A percentile compares a stretch with the other conserved stretches of the same genome.
Conservation (phyloP, 164 flowering plant species). For the Vitis cinerea region DNA sequence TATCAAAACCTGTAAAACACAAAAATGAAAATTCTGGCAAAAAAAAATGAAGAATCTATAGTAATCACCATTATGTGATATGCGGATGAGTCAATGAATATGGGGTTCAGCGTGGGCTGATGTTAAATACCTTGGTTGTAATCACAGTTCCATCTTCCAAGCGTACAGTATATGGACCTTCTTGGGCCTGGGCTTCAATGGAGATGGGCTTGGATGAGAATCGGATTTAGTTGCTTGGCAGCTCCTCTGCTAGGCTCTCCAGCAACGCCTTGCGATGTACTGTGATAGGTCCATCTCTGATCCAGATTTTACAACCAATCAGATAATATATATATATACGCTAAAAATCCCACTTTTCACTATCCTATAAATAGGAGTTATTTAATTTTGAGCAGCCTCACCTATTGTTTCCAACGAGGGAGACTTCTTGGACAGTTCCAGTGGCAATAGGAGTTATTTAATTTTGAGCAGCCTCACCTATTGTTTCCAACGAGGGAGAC, state of each 20-base stretch:
- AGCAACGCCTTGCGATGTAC: slow-evolving; percentile 34
- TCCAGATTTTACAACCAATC: slow-evolving; percentile 5
- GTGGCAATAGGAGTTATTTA: too few relatives aligned
- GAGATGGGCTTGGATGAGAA: slow-evolving; percentile 34
- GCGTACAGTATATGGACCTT: slow-evolving; percentile 16
- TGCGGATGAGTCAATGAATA: too few relatives aligned
- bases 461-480: too few relatives aligned
- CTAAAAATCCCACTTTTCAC: too few relatives aligned
- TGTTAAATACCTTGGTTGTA: slow-evolving; percentile 34
- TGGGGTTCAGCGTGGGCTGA: too few relatives aligned
- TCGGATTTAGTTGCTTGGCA: slow-evolving; percentile 29
- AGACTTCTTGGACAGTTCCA: too few relatives aligned
- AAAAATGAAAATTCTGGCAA: not conserved
- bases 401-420: too few relatives aligned
- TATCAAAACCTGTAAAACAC: slow-evolving; percentile 31
- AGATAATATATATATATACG: not conserved
- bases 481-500: not conserved
- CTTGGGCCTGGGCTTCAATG: slow-evolving; percentile 15
- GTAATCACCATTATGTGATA: too few relatives aligned
- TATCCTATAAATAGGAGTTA: too few relatives aligned
- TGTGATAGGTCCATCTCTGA: slow-evolving; percentile 4
- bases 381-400: not conserved
- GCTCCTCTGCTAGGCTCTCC: slow-evolving; percentile 38
- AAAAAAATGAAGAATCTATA: not conserved
- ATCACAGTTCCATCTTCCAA: slow-evolving; percentile 33